phyloP scores from a whole-genome alignment of 352 stramenopile genomes.

The Thalassiosira gravida region DNA sequence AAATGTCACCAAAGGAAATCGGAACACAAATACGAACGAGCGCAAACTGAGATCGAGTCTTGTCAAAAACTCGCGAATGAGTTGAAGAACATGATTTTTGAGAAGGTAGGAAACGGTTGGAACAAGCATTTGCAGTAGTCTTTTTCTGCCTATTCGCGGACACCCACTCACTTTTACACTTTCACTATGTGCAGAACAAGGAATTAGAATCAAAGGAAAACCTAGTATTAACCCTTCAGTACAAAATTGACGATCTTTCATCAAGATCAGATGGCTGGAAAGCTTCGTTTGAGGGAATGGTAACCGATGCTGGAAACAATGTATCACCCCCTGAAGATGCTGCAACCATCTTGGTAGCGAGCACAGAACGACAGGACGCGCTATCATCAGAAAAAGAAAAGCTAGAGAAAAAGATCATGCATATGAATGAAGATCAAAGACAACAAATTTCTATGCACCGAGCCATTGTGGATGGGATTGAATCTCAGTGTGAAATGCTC shows the following conservation, averaged over 20 bases:
- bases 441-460: constrained; percentile 57
- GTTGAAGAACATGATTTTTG: constrained; percentile 50
- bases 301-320: not conserved
- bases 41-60: constrained; percentile 32
- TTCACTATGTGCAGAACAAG: constrained; percentile 33
- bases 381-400: constrained; percentile 37
- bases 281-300: constrained; percentile 11
- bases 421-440: constrained; percentile 36
- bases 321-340: constrained; percentile 16
- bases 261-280: constrained; percentile 39
- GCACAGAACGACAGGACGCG: constrained; percentile 19
- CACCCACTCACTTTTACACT: not conserved
- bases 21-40: constrained; percentile 41
- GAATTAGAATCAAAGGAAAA: constrained; percentile 52
- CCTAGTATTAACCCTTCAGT: constrained; percentile 47
- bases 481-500: constrained; percentile 47
- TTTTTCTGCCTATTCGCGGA: no score
- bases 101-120: constrained; percentile 56
- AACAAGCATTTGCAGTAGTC: no score
- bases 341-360: constrained; percentile 23
- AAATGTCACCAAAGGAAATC: constrained; percentile 33
- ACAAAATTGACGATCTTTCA: constrained; percentile 50
- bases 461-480: constrained; percentile 49
- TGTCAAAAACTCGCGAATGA: constrained; percentile 42
- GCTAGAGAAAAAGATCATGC: constrained; percentile 45